Percentiles rank a stretch among this genome's conserved stretches.
These are phyloP conservation scores for Stachybotrys chartarum DNA, from an alignment of 2,329 filamentous ascomycete species.

Conservation along the genomic window DNA sequence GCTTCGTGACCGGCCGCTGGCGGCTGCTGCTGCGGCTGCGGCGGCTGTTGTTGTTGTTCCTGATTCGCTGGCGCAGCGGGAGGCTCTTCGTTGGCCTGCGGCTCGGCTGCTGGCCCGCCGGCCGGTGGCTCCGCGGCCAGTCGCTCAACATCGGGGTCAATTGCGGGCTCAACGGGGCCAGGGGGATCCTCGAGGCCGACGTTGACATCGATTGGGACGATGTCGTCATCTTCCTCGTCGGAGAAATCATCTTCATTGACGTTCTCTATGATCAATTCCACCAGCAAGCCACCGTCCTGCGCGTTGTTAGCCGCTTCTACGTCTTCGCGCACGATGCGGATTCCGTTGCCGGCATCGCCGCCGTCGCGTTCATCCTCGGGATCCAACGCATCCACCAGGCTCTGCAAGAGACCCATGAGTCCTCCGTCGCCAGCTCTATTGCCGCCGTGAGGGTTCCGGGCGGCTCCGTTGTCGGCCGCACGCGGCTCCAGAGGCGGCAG, in stretches of 20 bases:
- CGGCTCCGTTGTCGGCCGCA: slow-evolving; percentile 7
- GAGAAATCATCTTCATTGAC: slow-evolving; percentile 10
- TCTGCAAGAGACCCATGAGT: slow-evolving; percentile 26
- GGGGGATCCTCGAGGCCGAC: too few species aligned
- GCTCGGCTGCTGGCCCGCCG: background rate
- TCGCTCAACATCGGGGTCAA: background rate
- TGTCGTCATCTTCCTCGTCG: slow-evolving; percentile 29
- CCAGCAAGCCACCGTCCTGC: slow-evolving; percentile 19
- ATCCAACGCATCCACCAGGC: slow-evolving; percentile 27
- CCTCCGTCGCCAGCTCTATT: slow-evolving; percentile 20
- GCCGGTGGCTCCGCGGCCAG: background rate
- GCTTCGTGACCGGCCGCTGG: slow-evolving; percentile 16
- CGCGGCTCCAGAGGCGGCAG: slow-evolving; percentile 22
- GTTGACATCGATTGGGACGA: background rate
- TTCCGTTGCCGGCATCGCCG: slow-evolving; percentile 7
- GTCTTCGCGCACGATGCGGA: slow-evolving; percentile 9
- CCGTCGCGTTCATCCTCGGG: slow-evolving; percentile 22
- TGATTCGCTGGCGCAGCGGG: slow-evolving; percentile 1
- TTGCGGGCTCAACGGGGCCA: too few species aligned
- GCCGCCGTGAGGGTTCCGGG: slow-evolving; percentile 8
- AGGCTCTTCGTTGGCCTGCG: slow-evolving; percentile 1
- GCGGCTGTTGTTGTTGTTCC: background rate
- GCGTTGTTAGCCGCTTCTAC: slow-evolving; percentile 11
- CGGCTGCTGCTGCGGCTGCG: slow-evolving; percentile 9
- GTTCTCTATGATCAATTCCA: slow-evolving; percentile 27